Evolutionary conservation across 257 asterid genomes (phyloP), one percentile per base, ranked within the genome.

Genomic region (Jacaranda mimosifolia): DNA sequence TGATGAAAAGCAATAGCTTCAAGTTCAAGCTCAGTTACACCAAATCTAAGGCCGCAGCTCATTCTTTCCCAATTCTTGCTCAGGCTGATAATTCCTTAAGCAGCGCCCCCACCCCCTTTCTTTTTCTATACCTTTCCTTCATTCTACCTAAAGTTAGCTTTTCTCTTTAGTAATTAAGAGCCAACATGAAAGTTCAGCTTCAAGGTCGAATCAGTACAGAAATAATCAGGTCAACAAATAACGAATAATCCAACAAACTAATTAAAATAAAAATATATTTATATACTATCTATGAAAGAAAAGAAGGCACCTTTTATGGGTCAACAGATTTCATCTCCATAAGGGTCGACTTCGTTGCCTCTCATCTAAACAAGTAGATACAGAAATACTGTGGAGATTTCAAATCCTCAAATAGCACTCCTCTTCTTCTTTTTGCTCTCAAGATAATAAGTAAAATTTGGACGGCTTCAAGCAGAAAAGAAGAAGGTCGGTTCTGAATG

Each of bases 321-420:
- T 86, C 72, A 86, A 72, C 35, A 46, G 67, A 64, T 36, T 75
- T 68, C 77, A 81, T 76, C 67, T 55, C 64, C 80, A 68, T 63
- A 32, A 17, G 36, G 46, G 58, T 56, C 43, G 63, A 18, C 45
- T 71, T 26, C 12, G 73, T 74, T 58, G 68, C 62, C 19, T 43
- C 76, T 39, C 77, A 19, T 67, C 52, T 19, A 56, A 56, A 72
- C 40, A 45, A 77, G 56, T 9, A 36, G 58, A 43, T 43, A 39
- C 35, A 18, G 19, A 57, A n/a, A 42, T 45, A 52, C n/a, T 72
- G 66, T 42, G 75, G 60, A 76, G 64, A 81, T 66, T 77, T 36
- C 62, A 76, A 67, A 53, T 66, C 79, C 67, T 38, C 73, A 65
- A 17, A 32, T 7, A 46, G 9, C 57, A 13, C 18, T 26, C 59